Conservation (phyloP, 257 asterid genomes). For the Lycium ferocissimum region DNA sequence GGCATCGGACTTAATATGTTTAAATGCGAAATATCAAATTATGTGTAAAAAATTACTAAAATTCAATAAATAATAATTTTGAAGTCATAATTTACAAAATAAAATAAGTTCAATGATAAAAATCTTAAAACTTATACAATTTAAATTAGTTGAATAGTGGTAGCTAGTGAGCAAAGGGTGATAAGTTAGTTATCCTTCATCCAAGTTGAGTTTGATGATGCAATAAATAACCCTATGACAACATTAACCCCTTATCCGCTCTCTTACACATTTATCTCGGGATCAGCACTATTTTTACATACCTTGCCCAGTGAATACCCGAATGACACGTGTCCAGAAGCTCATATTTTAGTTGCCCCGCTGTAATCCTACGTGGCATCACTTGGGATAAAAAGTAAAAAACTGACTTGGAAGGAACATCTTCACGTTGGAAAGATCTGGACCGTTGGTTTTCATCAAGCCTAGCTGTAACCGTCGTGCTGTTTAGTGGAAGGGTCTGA, state of each 20-base stretch:
- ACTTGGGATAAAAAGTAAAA: neutral
- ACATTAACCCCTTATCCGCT: neutral
- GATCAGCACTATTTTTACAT: neutral
- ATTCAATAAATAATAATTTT: too few relatives aligned
- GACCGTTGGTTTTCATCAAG: slow-evolving; percentile 31
- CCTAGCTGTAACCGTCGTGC: slow-evolving; percentile 53
- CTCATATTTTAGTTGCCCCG: neutral
- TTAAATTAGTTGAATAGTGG: too few relatives aligned
- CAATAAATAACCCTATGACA: neutral
- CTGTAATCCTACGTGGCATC: neutral
- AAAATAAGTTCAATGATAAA: too few relatives aligned
- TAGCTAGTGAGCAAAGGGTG: neutral
- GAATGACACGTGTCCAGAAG: neutral
- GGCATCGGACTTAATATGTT: too few relatives aligned
- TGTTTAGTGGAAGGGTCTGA: slow-evolving; percentile 39
- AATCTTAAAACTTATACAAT: too few relatives aligned
- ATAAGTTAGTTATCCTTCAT: neutral
- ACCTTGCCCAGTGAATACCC: neutral
- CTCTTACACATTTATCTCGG: slow-evolving; percentile 19
- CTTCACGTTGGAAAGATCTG: slow-evolving; percentile 26
- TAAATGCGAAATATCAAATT: too few relatives aligned
- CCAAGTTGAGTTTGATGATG: neutral
- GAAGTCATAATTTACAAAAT: too few relatives aligned
- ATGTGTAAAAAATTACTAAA: too few relatives aligned
- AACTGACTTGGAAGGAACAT: neutral